Conservation (phyloP, 306 rosid genomes). For the Hippophae gyantsensis region DNA sequence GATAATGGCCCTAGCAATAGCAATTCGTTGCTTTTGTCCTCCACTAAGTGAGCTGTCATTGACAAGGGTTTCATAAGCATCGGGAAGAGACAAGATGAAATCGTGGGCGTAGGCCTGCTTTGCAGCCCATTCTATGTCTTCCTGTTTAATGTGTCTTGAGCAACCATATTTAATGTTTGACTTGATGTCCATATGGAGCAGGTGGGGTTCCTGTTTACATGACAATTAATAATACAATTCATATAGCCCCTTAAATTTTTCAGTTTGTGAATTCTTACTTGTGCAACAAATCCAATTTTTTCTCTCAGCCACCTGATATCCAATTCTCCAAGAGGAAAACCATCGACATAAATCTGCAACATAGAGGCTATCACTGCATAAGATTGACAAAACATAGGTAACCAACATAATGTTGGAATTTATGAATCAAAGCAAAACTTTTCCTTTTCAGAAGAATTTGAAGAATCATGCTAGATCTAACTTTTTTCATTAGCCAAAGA, state of each 20-base stretch:
- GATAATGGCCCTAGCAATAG: constrained; percentile 42
- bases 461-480: too few species aligned
- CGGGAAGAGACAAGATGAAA: constrained; percentile 37
- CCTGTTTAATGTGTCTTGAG: constrained; percentile 18
- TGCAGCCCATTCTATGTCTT: constrained; percentile 40
- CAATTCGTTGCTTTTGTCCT: constrained; percentile 49
- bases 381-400: neutral
- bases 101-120: constrained; percentile 33
- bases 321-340: constrained; percentile 27
- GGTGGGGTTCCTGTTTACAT: constrained; percentile 39
- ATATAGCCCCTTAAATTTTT: neutral
- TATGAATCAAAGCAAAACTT: neutral
- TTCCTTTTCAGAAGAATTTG: neutral
- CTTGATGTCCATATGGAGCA: constrained; percentile 35
- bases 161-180: constrained; percentile 39
- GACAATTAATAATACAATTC: constrained; percentile 11
- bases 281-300: constrained; percentile 34
- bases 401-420: neutral
- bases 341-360: constrained; percentile 35
- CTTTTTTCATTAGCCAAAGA: too few species aligned
- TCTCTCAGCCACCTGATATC: constrained; percentile 43
- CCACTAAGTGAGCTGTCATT: constrained; percentile 39
- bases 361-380: neutral
- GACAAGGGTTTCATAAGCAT: constrained; percentile 38
- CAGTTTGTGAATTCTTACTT: constrained; percentile 23